Conservation (phyloP, 768 basidiomycete species). For the Mycena indigotica region DNA sequence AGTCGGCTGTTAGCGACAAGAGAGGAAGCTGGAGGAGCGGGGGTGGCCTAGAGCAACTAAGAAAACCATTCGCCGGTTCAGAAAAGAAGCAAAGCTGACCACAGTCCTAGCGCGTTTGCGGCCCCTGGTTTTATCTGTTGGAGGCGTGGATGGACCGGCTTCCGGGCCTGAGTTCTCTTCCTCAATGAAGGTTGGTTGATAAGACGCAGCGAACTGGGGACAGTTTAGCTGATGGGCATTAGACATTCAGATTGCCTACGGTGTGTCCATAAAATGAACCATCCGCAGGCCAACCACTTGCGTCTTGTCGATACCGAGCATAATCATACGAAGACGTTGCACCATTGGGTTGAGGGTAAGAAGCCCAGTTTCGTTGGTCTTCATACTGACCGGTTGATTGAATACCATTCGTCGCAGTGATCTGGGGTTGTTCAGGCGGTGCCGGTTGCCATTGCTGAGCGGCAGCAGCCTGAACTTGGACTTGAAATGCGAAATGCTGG, state of each 20-base stretch:
- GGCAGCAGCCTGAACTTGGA: constrained; percentile 44
- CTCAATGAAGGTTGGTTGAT: constrained; percentile 53
- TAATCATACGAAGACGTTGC: constrained; percentile 54
- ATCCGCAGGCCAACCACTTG: constrained; percentile 48
- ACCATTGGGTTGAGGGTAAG: constrained; percentile 51
- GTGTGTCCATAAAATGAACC: constrained; percentile 61
- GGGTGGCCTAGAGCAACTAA: constrained; percentile 46
- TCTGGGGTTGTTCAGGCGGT: constrained; percentile 61
- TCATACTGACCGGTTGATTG: constrained; percentile 48
- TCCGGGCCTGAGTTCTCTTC: constrained; percentile 45
- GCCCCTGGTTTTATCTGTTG: constrained; percentile 56
- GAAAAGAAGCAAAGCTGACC: constrained; percentile 17
- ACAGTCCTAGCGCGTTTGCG: constrained; percentile 73
- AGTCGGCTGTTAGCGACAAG: constrained; percentile 70
- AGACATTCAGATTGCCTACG: constrained; percentile 35
- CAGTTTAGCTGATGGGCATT: background rate
- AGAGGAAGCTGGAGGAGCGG: constrained; percentile 66
- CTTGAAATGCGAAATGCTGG: constrained; percentile 38
- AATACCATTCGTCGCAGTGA: constrained; percentile 64
- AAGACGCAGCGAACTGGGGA: constrained; percentile 55
- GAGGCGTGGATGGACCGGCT: constrained; percentile 41
- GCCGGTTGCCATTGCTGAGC: constrained; percentile 69
- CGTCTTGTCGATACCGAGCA: constrained; percentile 61
- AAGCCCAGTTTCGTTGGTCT: constrained; percentile 55
- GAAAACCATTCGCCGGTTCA: no score